Evolutionary conservation across 805 yeast species (phyloP).

Genomic region (Yarrowia yakushimensis): DNA sequence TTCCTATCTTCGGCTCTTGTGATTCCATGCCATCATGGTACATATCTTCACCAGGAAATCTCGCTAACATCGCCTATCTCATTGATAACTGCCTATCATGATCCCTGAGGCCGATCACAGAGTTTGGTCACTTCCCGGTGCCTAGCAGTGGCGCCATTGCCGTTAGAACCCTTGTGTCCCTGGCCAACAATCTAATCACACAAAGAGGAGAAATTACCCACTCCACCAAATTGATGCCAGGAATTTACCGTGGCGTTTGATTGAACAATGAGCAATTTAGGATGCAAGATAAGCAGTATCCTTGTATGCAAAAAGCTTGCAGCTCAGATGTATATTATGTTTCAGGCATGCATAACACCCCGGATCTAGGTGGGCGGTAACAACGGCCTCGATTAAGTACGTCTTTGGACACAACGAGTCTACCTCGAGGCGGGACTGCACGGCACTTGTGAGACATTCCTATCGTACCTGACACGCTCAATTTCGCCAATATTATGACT

Average conservation of each 20-base stretch:
- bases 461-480: not conserved
- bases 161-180: slow-evolving; percentile 11
- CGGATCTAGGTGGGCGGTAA: slow-evolving; percentile 3
- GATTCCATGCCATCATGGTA: not conserved
- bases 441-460: not conserved
- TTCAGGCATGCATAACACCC: not conserved
- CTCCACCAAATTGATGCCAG: not conserved
- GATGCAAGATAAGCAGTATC: not conserved
- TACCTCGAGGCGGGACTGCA: not conserved
- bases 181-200: not conserved
- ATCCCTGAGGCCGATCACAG: not conserved
- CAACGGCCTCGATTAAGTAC: not conserved
- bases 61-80: not conserved
- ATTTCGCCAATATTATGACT: not conserved
- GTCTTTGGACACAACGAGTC: not conserved
- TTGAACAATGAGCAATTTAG: not conserved
- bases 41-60: not conserved
- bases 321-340: not conserved
- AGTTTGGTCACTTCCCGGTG: too few relatives aligned
- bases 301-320: not conserved
- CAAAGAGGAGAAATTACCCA: not conserved
- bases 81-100: not conserved
- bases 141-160: slow-evolving; percentile 3
- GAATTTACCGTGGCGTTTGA: not conserved
- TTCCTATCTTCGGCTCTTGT: not conserved